These are phyloP conservation scores for Neurospora discreta DNA, from an alignment of 495 filamentous ascomycete genomes.

Conservation along the genomic window DNA sequence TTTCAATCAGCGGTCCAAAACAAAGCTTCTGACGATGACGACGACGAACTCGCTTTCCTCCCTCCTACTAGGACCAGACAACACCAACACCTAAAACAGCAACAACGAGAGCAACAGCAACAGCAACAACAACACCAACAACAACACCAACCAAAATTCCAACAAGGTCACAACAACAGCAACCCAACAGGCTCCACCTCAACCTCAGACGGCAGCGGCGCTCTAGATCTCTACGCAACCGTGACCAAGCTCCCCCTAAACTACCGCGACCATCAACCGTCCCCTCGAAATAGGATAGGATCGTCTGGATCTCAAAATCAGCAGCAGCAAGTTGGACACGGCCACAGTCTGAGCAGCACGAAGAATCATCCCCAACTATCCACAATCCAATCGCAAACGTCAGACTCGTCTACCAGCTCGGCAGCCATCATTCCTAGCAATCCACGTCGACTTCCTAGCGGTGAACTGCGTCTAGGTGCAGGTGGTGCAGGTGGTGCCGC, in stretches of 20 bases:
- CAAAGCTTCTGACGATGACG: slow-evolving; percentile 31
- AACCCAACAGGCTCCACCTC: background rate
- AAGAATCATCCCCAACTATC: background rate
- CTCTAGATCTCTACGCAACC: slow-evolving; percentile 52
- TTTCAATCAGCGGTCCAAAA: slow-evolving; percentile 23
- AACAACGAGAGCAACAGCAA: background rate
- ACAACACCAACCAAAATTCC: background rate
- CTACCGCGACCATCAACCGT: slow-evolving; percentile 28
- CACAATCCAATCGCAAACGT: slow-evolving; percentile 30
- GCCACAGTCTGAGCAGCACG: background rate
- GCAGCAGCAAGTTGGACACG: slow-evolving; percentile 10
- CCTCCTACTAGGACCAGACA: slow-evolving; percentile 36
- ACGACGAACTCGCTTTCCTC: slow-evolving; percentile 59
- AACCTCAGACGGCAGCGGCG: slow-evolving; percentile 8
- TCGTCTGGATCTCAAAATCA: slow-evolving; percentile 12
- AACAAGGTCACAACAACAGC: background rate
- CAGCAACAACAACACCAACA: background rate
- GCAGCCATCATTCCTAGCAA: slow-evolving; percentile 28
- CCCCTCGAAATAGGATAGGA: slow-evolving; percentile 9
- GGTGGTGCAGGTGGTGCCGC: no score
- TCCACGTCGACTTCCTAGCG: background rate
- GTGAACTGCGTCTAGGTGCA: background rate
- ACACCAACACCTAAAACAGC: background rate
- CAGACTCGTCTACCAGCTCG: slow-evolving; percentile 53
- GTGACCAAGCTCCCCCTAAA: slow-evolving; percentile 33